A percentile compares a stretch with the other conserved stretches of the same genome.
Conservation (phyloP, 192 early-diverging fungal species). For the Dissophora ornata region DNA sequence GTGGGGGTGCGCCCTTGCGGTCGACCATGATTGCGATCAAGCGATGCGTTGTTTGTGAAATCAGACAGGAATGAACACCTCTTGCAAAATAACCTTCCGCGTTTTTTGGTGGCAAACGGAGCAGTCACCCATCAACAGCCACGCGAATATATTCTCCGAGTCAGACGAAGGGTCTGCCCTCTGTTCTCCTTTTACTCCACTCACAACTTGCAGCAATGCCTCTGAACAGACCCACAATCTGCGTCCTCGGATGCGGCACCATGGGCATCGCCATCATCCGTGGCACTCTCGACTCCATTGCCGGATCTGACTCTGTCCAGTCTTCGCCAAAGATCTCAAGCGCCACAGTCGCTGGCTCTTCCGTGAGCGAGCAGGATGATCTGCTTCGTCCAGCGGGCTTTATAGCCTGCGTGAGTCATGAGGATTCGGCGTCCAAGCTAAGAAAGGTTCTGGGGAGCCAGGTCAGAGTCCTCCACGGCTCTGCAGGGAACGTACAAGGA, state of each 20-base stretch:
- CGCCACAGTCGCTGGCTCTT: conserved; percentile 26
- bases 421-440: conserved; percentile 55
- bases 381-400: conserved; percentile 52
- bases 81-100: too few relatives aligned
- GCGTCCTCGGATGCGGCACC: conserved; percentile 64
- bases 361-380: conserved; percentile 2
- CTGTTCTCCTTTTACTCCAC: too few relatives aligned
- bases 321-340: conserved; percentile 25
- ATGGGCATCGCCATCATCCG: conserved; percentile 65
- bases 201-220: conserved; percentile 12
- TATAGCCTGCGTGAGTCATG: conserved; percentile 56
- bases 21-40: conserved; percentile 11
- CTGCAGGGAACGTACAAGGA: conserved; percentile 56
- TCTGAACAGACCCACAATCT: conserved; percentile 50
- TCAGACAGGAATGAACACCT: too few relatives aligned
- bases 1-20: neutral
- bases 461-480: conserved; percentile 41
- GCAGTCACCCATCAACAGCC: too few relatives aligned
- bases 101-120: too few relatives aligned
- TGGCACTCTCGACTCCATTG: conserved; percentile 56
- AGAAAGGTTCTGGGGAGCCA: conserved; percentile 32
- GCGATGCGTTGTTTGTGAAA: too few relatives aligned
- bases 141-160: too few relatives aligned
- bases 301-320: conserved; percentile 8
- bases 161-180: too few relatives aligned